phyloP scores from a whole-genome alignment of 495 filamentous ascomycete genomes.

The Glonium stellatum region DNA sequence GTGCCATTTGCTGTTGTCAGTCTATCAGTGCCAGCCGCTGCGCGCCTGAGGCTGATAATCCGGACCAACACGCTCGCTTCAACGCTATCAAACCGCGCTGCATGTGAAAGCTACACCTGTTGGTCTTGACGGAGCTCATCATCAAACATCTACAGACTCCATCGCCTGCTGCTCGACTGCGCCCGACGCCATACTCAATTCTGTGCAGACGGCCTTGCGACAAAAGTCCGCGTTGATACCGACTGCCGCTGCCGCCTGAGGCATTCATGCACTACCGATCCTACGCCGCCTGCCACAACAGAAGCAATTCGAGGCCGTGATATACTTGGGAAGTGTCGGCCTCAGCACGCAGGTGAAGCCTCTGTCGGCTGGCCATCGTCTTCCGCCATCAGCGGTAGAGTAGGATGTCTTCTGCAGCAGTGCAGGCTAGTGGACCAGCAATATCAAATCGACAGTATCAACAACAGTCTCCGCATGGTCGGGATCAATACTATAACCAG shows the following conservation, averaged over 20 bases:
- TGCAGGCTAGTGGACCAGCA: slow-evolving; percentile 32
- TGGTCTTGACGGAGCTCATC: background rate
- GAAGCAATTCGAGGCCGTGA: slow-evolving; percentile 1
- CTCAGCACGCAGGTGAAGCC: background rate
- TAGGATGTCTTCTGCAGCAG: slow-evolving; percentile 38
- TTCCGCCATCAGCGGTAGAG: slow-evolving; percentile 2
- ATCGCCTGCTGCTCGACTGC: background rate
- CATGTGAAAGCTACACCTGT: slow-evolving; percentile 2
- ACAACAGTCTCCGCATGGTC: slow-evolving; percentile 18
- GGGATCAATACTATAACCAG: slow-evolving; percentile 39
- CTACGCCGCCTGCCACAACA: background rate
- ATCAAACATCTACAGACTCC: background rate
- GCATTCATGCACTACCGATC: slow-evolving; percentile 3
- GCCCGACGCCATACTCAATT: background rate
- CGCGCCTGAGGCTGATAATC: background rate
- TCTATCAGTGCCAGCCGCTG: background rate
- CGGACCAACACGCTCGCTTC: slow-evolving; percentile 2
- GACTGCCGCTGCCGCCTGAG: slow-evolving; percentile 1
- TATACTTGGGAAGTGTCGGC: background rate
- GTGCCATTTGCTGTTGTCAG: background rate
- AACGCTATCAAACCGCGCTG: slow-evolving; percentile 4
- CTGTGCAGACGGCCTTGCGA: background rate
- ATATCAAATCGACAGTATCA: slow-evolving; percentile 32
- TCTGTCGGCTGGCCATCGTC: background rate
- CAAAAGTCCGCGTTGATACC: background rate